These are phyloP conservation scores for Pleodorina starrii DNA, from an alignment of 139 green algal species.

Conservation along the genomic window DNA sequence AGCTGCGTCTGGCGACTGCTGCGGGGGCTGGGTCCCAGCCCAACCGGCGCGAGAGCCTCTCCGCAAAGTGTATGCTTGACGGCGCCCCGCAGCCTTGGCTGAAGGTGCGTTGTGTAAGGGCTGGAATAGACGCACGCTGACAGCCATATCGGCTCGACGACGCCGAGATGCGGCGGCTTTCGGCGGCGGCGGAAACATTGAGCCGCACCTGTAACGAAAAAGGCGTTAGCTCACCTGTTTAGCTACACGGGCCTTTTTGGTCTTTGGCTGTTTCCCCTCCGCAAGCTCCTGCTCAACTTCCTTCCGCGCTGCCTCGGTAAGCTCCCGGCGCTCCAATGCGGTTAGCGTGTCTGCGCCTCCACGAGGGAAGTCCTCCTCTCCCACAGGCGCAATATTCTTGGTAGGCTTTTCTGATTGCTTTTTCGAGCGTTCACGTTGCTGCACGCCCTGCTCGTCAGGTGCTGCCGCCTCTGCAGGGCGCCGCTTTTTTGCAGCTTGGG, in stretches of 20 bases:
- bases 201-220: not conserved
- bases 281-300: conserved; percentile 76
- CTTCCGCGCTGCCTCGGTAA: conserved; percentile 69
- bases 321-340: conserved; percentile 70
- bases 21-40: too few species aligned
- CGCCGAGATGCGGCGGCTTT: not conserved
- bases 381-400: not conserved
- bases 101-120: too few species aligned
- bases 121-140: too few species aligned
- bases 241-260: not conserved
- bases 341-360: conserved; percentile 77
- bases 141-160: not conserved
- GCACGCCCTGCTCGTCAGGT: not conserved
- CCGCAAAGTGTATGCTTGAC: too few species aligned
- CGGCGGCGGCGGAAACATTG: conserved; percentile 1
- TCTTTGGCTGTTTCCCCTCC: conserved; percentile 28
- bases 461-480: not conserved
- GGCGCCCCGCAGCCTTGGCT: too few species aligned
- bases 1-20: too few species aligned
- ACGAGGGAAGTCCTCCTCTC: conserved; percentile 82
- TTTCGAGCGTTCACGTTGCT: not conserved
- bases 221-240: conserved; percentile 41
- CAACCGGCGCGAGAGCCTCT: too few species aligned
- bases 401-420: not conserved
- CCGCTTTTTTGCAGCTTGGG: not conserved